These are phyloP conservation scores for Amanita molliuscula DNA, from an alignment of 768 basidiomycete species.

Conservation along the genomic window DNA sequence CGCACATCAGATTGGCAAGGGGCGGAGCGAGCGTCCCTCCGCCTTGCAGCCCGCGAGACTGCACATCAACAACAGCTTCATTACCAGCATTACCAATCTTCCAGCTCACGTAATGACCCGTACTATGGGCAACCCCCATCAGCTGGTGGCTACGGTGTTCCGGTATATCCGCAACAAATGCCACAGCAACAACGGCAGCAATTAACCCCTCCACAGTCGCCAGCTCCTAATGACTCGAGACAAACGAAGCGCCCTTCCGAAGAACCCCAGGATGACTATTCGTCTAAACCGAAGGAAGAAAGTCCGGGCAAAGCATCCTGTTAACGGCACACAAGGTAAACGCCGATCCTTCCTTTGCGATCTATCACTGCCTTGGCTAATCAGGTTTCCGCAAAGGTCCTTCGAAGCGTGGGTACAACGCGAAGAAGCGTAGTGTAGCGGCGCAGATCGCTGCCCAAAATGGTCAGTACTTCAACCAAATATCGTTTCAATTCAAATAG, in stretches of 20 bases:
- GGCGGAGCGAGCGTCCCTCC: slow-evolving; percentile 46
- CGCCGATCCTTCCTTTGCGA: background rate
- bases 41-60: slow-evolving; percentile 42
- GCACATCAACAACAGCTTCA: slow-evolving; percentile 20
- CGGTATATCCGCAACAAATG: slow-evolving; percentile 6
- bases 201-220: slow-evolving; percentile 13
- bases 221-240: slow-evolving; percentile 2
- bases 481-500: slow-evolving; percentile 4
- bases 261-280: slow-evolving; percentile 26
- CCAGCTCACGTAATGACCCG: slow-evolving; percentile 11
- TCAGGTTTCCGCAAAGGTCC: slow-evolving; percentile 18
- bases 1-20: slow-evolving; percentile 35
- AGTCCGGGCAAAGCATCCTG: slow-evolving; percentile 4
- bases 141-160: background rate
- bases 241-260: slow-evolving; percentile 8
- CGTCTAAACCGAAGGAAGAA: slow-evolving; percentile 23
- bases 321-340: slow-evolving; percentile 7
- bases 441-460: slow-evolving; percentile 56
- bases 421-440: slow-evolving; percentile 66
- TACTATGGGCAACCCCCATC: slow-evolving; percentile 19
- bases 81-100: slow-evolving; percentile 9
- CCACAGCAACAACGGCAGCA: slow-evolving; percentile 12
- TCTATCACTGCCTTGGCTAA: slow-evolving; percentile 1
- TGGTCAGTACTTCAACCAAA: slow-evolving; percentile 28
- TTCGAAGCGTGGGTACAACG: slow-evolving; percentile 58